These are phyloP conservation scores for Xylaria sp. DNA, from an alignment of 2,329 filamentous ascomycete genomes.

Conservation along the genomic window DNA sequence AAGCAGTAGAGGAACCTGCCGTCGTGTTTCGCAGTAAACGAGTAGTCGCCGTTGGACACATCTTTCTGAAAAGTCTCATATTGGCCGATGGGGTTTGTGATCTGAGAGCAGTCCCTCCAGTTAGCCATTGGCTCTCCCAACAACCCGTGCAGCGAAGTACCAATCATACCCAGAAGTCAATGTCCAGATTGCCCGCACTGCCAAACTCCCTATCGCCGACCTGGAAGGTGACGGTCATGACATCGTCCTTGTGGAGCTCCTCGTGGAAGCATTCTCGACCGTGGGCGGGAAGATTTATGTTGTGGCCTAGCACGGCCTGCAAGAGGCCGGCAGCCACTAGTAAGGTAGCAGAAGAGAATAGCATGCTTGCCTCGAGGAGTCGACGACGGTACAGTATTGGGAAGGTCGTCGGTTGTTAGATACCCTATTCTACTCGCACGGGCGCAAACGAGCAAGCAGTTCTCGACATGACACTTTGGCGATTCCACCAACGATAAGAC, in stretches of 20 bases:
- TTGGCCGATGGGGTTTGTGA: slow-evolving; percentile 79
- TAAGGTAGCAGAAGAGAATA: slow-evolving; percentile 56
- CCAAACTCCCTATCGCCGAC: slow-evolving; percentile 97
- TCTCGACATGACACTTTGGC: slow-evolving; percentile 43
- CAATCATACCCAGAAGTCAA: slow-evolving; percentile 92
- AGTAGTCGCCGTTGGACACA: slow-evolving; percentile 90
- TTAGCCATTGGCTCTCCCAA: slow-evolving; percentile 33
- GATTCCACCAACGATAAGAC: slow-evolving; percentile 9
- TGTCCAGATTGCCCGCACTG: slow-evolving; percentile 90
- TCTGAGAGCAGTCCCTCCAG: slow-evolving; percentile 56
- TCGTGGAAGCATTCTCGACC: slow-evolving; percentile 99
- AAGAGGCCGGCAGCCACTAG: slow-evolving; percentile 63
- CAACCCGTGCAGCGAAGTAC: not conserved
- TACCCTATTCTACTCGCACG: not conserved
- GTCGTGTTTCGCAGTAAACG: slow-evolving; percentile 85
- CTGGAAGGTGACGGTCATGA: slow-evolving; percentile 98
- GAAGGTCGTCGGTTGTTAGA: slow-evolving; percentile 15
- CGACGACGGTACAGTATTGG: slow-evolving; percentile 20
- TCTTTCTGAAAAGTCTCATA: slow-evolving; percentile 83
- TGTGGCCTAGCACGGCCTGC: slow-evolving; percentile 77
- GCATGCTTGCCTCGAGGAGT: slow-evolving; percentile 50
- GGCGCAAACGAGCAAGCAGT: not conserved
- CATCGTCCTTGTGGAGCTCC: slow-evolving; percentile 88
- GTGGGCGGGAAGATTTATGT: slow-evolving; percentile 93
- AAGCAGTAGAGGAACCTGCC: slow-evolving; percentile 98